These are phyloP conservation scores for Leptosphaerulina australis DNA, from an alignment of 2,329 filamentous ascomycete genomes.

Conservation along the genomic window DNA sequence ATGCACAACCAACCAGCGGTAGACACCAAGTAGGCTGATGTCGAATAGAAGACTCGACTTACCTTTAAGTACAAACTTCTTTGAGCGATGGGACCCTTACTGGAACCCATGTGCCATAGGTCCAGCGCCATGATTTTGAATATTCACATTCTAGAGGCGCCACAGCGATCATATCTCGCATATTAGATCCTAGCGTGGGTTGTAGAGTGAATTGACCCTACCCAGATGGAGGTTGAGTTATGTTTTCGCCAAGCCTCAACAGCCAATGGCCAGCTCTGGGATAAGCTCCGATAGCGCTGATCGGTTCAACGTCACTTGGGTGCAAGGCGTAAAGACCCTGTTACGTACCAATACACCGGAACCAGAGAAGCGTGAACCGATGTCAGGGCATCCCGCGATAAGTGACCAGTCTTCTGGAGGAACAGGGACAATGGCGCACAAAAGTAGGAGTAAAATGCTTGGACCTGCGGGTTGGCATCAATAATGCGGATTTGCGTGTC, in stretches of 20 bases:
- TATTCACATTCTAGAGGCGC: constrained; percentile 16
- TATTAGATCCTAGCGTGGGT: constrained; percentile 14
- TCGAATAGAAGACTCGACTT: constrained; percentile 4
- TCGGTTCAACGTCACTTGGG: not conserved
- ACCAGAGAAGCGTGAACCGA: not conserved
- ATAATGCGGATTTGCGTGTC: not conserved
- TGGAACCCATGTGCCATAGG: not conserved
- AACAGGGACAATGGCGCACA: not conserved
- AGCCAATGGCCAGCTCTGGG: constrained; percentile 1
- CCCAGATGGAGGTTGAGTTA: not conserved
- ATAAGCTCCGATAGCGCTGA: not conserved
- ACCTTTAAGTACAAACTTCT: not conserved
- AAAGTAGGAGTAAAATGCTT: constrained; percentile 1
- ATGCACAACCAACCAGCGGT: not conserved
- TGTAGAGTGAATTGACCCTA: not conserved
- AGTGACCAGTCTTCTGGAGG: not conserved
- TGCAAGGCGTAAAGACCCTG: constrained; percentile 1
- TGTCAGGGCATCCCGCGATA: not conserved
- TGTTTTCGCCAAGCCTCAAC: not conserved
- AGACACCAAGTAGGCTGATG: not conserved
- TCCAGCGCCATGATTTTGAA: constrained; percentile 7
- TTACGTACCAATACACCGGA: constrained; percentile 2
- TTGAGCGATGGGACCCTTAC: not conserved
- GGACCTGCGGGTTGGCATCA: not conserved
- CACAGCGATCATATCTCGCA: constrained; percentile 16